These are phyloP conservation scores for Quercus gilva DNA, from an alignment of 306 rosid genomes.

Conservation along the genomic window DNA sequence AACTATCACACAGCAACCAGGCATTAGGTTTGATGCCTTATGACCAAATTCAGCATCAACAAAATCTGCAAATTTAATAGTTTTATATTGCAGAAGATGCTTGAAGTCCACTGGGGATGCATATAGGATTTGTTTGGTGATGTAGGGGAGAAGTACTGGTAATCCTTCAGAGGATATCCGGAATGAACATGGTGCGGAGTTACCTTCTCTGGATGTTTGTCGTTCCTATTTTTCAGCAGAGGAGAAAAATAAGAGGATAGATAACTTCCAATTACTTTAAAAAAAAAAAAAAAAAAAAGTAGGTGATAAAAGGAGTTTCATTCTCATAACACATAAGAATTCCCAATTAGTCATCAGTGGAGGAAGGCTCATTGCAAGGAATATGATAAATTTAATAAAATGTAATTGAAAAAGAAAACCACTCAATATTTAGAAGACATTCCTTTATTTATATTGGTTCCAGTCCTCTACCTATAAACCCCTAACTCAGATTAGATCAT, in stretches of 20 bases:
- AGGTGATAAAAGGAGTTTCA: neutral
- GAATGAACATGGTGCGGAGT: constrained; percentile 70
- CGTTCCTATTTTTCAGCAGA: constrained; percentile 60
- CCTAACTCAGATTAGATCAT: neutral
- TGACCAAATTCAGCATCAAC: constrained; percentile 66
- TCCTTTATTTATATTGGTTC: too few relatives aligned
- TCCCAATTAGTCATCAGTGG: neutral
- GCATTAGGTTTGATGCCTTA: constrained; percentile 62
- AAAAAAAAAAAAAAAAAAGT: neutral
- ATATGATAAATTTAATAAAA: neutral
- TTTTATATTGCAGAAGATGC: constrained; percentile 73
- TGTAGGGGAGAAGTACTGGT: constrained; percentile 78
- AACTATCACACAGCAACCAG: constrained; percentile 85
- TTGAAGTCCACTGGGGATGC: constrained; percentile 76
- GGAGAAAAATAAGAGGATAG: neutral
- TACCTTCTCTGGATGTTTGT: constrained; percentile 89
- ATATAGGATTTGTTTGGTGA: constrained; percentile 73
- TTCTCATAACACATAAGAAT: neutral
- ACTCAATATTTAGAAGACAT: neutral
- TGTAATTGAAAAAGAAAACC: neutral
- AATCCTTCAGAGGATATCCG: constrained; percentile 95
- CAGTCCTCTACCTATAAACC: neutral
- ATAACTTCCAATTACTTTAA: constrained; percentile 1
- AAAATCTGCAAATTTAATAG: constrained; percentile 79
- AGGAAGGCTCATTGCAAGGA: neutral